A percentile compares a stretch with the other conserved stretches of the same genome.
These are phyloP conservation scores for Fusarium sp. DNA, from an alignment of 2,329 filamentous ascomycete genomes.

Conservation along the genomic window DNA sequence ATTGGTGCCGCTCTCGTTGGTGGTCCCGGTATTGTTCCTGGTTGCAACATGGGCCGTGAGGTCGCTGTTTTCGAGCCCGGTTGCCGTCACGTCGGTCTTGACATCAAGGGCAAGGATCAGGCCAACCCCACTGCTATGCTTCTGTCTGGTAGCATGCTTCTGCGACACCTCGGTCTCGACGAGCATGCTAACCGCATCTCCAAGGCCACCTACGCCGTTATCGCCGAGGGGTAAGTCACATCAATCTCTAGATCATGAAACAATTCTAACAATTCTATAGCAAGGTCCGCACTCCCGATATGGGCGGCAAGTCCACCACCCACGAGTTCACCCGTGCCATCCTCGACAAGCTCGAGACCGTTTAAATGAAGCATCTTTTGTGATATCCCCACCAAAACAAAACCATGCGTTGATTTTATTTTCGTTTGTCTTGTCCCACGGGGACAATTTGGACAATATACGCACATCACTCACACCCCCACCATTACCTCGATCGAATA, in stretches of 20 bases:
- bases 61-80: slow-evolving; percentile 98
- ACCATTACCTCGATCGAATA: slow-evolving; percentile 37
- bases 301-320: slow-evolving; percentile 91
- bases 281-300: slow-evolving; percentile 89
- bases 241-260: no score
- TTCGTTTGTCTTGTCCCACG: slow-evolving; percentile 27
- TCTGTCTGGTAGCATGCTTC: slow-evolving; percentile 94
- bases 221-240: slow-evolving; percentile 91
- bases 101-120: slow-evolving; percentile 99
- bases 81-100: slow-evolving; percentile 98
- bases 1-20: slow-evolving; percentile 97
- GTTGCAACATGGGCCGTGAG: slow-evolving; percentile 99
- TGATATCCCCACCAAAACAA: slow-evolving; percentile 41
- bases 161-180: slow-evolving; percentile 95
- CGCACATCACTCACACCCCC: slow-evolving; percentile 10
- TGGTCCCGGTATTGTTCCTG: slow-evolving; percentile 95
- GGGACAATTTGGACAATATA: slow-evolving; percentile 23
- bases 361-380: slow-evolving; percentile 59
- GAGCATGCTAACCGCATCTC: slow-evolving; percentile 99
- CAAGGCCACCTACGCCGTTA: slow-evolving; percentile 81
- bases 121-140: slow-evolving; percentile 97
- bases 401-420: slow-evolving; percentile 32
- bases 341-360: slow-evolving; percentile 91
- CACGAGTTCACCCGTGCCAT: slow-evolving; percentile 96
- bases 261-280: no score